These are phyloP conservation scores for Dendryphion nanum DNA, from an alignment of 2,329 filamentous ascomycete genomes.

Conservation along the genomic window DNA sequence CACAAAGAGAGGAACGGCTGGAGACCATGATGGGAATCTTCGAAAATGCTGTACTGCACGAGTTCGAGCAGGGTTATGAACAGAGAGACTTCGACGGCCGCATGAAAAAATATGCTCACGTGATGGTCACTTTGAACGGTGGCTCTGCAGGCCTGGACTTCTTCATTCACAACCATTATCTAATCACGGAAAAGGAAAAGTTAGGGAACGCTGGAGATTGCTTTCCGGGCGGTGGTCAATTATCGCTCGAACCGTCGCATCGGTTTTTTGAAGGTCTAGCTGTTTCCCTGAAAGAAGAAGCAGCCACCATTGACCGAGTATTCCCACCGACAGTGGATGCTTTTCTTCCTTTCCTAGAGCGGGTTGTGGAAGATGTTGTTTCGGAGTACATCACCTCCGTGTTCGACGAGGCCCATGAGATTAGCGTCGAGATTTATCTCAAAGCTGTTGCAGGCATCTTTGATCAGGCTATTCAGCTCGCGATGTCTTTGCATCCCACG, in stretches of 20 bases:
- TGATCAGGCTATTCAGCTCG: slow-evolving; percentile 78
- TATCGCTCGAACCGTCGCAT: slow-evolving; percentile 77
- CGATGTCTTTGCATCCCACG: slow-evolving; percentile 67
- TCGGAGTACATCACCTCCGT: slow-evolving; percentile 82
- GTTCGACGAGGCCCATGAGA: slow-evolving; percentile 81
- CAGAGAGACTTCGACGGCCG: slow-evolving; percentile 82
- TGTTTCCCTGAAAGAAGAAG: slow-evolving; percentile 77
- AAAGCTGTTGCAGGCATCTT: slow-evolving; percentile 86
- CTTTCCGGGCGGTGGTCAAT: slow-evolving; percentile 61
- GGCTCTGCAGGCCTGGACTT: slow-evolving; percentile 75
- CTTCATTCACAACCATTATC: slow-evolving; percentile 84
- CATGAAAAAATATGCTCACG: slow-evolving; percentile 87
- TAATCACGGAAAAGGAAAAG: slow-evolving; percentile 72
- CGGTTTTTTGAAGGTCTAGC: slow-evolving; percentile 76
- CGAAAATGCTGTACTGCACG: slow-evolving; percentile 82
- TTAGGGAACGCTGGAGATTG: slow-evolving; percentile 78
- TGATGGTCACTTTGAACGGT: slow-evolving; percentile 78
- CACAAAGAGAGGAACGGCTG: slow-evolving; percentile 69
- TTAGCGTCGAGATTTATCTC: slow-evolving; percentile 73
- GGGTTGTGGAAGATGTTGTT: slow-evolving; percentile 76
- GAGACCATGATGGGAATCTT: slow-evolving; percentile 76
- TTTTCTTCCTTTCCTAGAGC: slow-evolving; percentile 75
- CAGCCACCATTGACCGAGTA: slow-evolving; percentile 73
- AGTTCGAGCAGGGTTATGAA: slow-evolving; percentile 92
- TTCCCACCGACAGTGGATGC: slow-evolving; percentile 72